Conservation (phyloP, 495 filamentous ascomycete species). For the Penicillium argentinense region DNA sequence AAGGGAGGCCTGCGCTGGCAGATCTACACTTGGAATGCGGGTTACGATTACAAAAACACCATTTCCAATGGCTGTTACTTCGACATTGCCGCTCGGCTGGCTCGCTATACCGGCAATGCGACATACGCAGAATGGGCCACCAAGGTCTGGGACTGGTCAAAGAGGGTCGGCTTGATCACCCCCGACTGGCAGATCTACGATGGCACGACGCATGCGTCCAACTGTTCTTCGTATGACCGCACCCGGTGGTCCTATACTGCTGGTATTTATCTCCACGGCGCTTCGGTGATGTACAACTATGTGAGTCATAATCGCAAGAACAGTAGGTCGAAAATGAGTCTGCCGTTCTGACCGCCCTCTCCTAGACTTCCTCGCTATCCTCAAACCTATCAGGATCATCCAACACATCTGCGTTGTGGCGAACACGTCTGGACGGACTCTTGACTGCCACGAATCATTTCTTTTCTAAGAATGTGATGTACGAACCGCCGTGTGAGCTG, state of each 20-base stretch:
- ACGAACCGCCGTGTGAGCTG: constrained; percentile 38
- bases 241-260: constrained; percentile 16
- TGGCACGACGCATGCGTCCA: constrained; percentile 51
- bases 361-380: constrained; percentile 10
- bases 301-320: constrained; percentile 3
- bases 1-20: constrained; percentile 77
- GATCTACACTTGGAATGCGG: constrained; percentile 69
- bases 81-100: constrained; percentile 70
- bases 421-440: constrained; percentile 49
- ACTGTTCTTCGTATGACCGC: constrained; percentile 22
- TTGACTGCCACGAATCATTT: constrained; percentile 55
- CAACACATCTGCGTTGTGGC: constrained; percentile 43
- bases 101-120: constrained; percentile 68
- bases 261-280: constrained; percentile 14
- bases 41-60: constrained; percentile 75
- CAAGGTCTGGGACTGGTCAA: constrained; percentile 69
- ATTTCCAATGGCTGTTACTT: constrained; percentile 77
- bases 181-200: constrained; percentile 59
- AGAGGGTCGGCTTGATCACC: constrained; percentile 55
- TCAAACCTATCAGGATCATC: constrained; percentile 38
- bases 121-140: constrained; percentile 73
- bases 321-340: too few relatives aligned
- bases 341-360: not conserved
- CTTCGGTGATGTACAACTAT: constrained; percentile 25
- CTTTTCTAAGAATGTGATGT: constrained; percentile 51